A percentile compares a stretch with the other conserved stretches of the same genome.
phyloP scores from a whole-genome alignment of 2,329 filamentous ascomycete genomes.

The Penicillium sp. region DNA sequence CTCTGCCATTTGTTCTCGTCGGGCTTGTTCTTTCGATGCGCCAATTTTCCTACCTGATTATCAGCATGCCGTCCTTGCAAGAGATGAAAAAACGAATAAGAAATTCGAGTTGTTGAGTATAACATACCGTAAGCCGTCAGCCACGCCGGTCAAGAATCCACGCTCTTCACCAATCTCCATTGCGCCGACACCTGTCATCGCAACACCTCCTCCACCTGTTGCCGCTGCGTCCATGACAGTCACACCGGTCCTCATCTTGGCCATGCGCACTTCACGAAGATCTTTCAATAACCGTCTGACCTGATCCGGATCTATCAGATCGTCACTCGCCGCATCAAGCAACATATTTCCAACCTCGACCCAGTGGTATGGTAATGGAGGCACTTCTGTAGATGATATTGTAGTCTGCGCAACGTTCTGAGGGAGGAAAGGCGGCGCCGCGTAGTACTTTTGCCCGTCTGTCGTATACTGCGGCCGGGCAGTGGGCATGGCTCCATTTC shows the following conservation, averaged over 20 bases:
- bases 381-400: slow-evolving; percentile 38
- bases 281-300: slow-evolving; percentile 73
- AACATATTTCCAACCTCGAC: slow-evolving; percentile 83
- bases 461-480: slow-evolving; percentile 33
- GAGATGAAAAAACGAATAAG: no score
- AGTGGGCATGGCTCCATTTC: slow-evolving; percentile 18
- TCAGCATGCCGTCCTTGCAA: background rate
- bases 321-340: slow-evolving; percentile 77
- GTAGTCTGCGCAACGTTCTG: slow-evolving; percentile 66
- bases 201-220: slow-evolving; percentile 58
- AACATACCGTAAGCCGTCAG: slow-evolving; percentile 68
- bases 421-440: slow-evolving; percentile 70
- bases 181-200: slow-evolving; percentile 75
- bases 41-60: slow-evolving; percentile 62
- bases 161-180: slow-evolving; percentile 89
- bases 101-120: no score
- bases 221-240: slow-evolving; percentile 57
- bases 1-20: slow-evolving; percentile 71
- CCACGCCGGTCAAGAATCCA: slow-evolving; percentile 75
- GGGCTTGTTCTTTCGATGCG: slow-evolving; percentile 68
- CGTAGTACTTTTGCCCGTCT: slow-evolving; percentile 38
- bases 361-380: slow-evolving; percentile 82
- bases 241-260: slow-evolving; percentile 76
- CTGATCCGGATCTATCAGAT: slow-evolving; percentile 67
- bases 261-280: slow-evolving; percentile 78